Base-by-base conservation (phyloP, 495 filamentous ascomycete genomes). In the Penicillium pancosmium region DNA sequence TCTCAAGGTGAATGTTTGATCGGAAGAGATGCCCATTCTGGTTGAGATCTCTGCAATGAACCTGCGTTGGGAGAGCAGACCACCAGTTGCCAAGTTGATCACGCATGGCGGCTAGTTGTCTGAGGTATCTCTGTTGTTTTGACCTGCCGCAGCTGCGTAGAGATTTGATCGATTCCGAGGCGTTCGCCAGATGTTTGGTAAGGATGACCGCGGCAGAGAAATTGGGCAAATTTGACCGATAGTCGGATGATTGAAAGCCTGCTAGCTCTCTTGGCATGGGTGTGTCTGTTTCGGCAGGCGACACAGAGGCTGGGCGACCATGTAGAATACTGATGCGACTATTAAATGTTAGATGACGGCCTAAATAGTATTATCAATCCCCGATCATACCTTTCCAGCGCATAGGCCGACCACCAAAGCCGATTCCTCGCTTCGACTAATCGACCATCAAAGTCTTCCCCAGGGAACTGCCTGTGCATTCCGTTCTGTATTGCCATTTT, bases 401-500 rank as follows among this genome's bases (percentile, higher is more conserved):
- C 72, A 50, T 79, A 79, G 1, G 71, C 71, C 0, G 75, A 77
- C 78, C 78, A 81, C 56, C 78, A 81, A 2, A 81, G 66, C 4
- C 78, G 68, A 55, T 81, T 81, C 13, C 78, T 63, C 8, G 75
- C 58, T 60, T 81, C 78, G 9, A 76, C 56, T 57, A 69, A 75
- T 35, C 67, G 64, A 18, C 62, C 43, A 46, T 72, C 71, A 13
- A 74, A 57, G 0, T 73, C 68, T 16, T 73, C 67, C 8, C 73
- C 78, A 9, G 65, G 56, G 51, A 79, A 79, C 44, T 69, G 73
- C n/a, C 78, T 67, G 54, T 81, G 78, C 78, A 81, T 81, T 10
- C 78, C 78, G 52, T 81, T 81, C 44, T 80, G 78, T 25, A 81
- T 78, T 0, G 76, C 78, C 70, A 81, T 74, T 49, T 81, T 81